Base-by-base conservation (phyloP, 164 flowering plant species). In the Kalanchoe fedtschenkoi region DNA sequence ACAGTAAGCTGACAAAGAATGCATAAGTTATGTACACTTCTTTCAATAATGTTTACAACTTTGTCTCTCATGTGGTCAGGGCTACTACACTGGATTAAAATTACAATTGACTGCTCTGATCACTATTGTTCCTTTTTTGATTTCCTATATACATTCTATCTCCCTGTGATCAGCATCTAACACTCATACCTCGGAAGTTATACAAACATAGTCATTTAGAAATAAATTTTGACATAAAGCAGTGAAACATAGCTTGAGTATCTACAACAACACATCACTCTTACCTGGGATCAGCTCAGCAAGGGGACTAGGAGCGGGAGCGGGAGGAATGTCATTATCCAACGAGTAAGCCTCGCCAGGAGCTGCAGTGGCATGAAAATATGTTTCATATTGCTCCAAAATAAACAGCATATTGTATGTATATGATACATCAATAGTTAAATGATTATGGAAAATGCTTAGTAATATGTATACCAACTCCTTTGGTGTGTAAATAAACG, bases 301-400 rank as follows among this genome's bases (percentile, higher is more conserved):
- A 16, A 85, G 60, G 62, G 86, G 80, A 34, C 65, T 72, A 66
- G 90, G 89, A 71, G 29, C 83, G 62, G 93, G 86, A 61, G 86
- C 70, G 10, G 88, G 82, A 59, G 83, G 67, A 63, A 62, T 68
- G 13, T 41, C 75, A 61, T 68, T 73, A 69, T 80, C 67, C 57
- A 66, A 6, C 16, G 83, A 80, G 80, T 87, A 87, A 57, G 95
- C 86, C 53, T 76, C 88, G 29, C 98, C 98, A 60, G 98, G 98
- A 78, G 82, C 98, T 92, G 61, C 65, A 81, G 70, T 34, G 60
- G 44, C 32, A 37, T 28, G 54, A 38, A 17, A 41, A n/a, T 62
- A 54, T 21, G 24, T 43, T 57, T 56, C 13, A 61, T 55, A n/a
- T 10, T 14, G 35, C 38, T 26, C 51, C 35, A 34, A 28, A 61